Conservation (phyloP, 805 yeast genomes). For the Metschnikowia aberdeeniae region DNA sequence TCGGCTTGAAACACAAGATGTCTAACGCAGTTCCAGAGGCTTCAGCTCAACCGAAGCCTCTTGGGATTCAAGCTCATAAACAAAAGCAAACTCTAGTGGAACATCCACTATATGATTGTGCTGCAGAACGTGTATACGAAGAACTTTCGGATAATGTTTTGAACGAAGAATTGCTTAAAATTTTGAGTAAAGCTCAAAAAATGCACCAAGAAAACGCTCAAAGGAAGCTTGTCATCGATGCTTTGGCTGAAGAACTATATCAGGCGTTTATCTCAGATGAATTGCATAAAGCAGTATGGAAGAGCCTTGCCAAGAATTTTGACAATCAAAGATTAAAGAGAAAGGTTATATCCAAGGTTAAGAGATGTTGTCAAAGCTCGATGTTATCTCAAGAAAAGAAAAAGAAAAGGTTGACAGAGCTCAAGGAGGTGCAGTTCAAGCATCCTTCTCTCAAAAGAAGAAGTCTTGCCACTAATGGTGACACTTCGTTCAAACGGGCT, state of each 20-base stretch:
- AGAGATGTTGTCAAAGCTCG: slow-evolving; percentile 20
- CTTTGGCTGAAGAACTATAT: slow-evolving; percentile 49
- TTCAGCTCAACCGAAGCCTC: neutral
- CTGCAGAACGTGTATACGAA: slow-evolving; percentile 1
- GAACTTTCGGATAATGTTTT: slow-evolving; percentile 22
- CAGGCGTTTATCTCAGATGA: slow-evolving; percentile 60
- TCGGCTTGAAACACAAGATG: neutral
- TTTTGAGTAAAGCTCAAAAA: slow-evolving; percentile 25
- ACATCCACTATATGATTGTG: neutral
- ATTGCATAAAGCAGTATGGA: slow-evolving; percentile 39
- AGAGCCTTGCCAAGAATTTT: slow-evolving; percentile 43
- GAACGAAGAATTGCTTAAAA: slow-evolving; percentile 20
- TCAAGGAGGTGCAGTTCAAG: slow-evolving; percentile 23
- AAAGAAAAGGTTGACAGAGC: slow-evolving; percentile 33
- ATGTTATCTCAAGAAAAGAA: slow-evolving; percentile 22
- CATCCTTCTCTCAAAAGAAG: slow-evolving; percentile 20
- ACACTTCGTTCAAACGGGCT: slow-evolving; percentile 1
- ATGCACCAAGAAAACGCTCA: slow-evolving; percentile 20
- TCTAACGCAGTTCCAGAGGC: neutral
- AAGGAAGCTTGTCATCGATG: slow-evolving; percentile 25
- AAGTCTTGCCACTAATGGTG: neutral
- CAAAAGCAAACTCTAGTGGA: neutral
- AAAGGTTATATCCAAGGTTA: slow-evolving; percentile 28
- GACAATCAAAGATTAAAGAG: slow-evolving; percentile 29
- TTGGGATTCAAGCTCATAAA: neutral